phyloP scores from a whole-genome alignment of 805 yeast genomes.

The Kodamaea kaohsiungensis region DNA sequence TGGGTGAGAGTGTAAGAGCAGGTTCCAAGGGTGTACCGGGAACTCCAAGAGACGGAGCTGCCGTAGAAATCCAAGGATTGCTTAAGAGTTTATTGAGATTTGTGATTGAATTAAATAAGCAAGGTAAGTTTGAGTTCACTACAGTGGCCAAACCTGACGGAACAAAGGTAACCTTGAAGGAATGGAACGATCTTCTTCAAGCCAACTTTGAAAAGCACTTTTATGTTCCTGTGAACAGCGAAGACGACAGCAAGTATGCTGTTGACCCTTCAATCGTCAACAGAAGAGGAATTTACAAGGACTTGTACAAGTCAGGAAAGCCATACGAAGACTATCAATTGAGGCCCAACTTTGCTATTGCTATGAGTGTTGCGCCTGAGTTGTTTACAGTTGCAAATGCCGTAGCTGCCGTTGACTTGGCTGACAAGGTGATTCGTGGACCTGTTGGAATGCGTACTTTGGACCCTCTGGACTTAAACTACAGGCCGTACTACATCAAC shows the following conservation, averaged over 20 bases:
- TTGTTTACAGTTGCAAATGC: constrained; percentile 68
- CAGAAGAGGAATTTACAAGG: constrained; percentile 94
- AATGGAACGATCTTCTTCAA: constrained; percentile 74
- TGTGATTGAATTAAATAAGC: constrained; percentile 57
- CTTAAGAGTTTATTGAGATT: constrained; percentile 83
- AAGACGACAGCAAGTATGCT: constrained; percentile 60
- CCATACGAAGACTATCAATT: constrained; percentile 92
- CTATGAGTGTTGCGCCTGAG: constrained; percentile 95
- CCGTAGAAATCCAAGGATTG: constrained; percentile 86
- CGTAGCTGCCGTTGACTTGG: constrained; percentile 60
- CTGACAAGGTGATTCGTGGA: constrained; percentile 77
- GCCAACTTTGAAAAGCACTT: constrained; percentile 77
- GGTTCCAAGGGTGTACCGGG: constrained; percentile 92
- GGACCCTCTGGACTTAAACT: constrained; percentile 90
- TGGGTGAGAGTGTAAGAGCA: constrained; percentile 92
- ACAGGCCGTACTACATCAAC: constrained; percentile 85
- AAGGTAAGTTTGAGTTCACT: constrained; percentile 58
- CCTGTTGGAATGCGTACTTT: constrained; percentile 90
- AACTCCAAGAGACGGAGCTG: constrained; percentile 97
- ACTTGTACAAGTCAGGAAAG: constrained; percentile 76
- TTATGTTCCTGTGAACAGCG: constrained; percentile 68
- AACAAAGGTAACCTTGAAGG: constrained; percentile 49
- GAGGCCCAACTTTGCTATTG: constrained; percentile 89
- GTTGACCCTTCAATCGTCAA: constrained; percentile 68
- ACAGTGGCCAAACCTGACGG: constrained; percentile 64